Evolutionary conservation across 352 stramenopile species (phyloP).

Genomic region (Pythium coloratum): DNA sequence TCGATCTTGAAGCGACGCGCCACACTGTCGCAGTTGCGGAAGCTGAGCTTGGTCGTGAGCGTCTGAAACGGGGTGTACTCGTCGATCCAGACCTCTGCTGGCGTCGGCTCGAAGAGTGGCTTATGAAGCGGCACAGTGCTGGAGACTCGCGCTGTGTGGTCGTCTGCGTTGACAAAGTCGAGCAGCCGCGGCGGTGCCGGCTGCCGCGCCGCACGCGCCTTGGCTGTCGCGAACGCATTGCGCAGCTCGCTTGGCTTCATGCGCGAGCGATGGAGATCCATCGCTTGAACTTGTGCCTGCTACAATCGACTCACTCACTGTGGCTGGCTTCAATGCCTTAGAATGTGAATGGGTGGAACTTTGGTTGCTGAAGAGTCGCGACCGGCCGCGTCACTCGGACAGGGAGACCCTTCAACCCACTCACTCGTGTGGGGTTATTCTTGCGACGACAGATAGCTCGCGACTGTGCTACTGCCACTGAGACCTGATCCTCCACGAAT

Average conservation of each 20-base stretch:
- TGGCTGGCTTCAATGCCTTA: background rate
- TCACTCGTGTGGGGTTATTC: background rate
- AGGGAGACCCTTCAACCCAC: constrained; percentile 1
- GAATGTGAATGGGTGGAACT: background rate
- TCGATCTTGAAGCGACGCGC: constrained; percentile 90
- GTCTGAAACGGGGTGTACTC: constrained; percentile 91
- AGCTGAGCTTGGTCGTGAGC: constrained; percentile 80
- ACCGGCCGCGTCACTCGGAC: background rate
- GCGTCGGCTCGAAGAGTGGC: constrained; percentile 87
- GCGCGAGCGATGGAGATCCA: constrained; percentile 7
- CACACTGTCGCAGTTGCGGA: constrained; percentile 92
- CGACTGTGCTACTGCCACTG: background rate
- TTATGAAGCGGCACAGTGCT: constrained; percentile 80
- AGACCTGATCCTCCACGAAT: background rate
- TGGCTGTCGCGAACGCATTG: constrained; percentile 56
- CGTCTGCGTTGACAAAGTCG: constrained; percentile 68
- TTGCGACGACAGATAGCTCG: background rate
- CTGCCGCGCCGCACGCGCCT: constrained; percentile 42
- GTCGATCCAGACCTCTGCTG: constrained; percentile 88
- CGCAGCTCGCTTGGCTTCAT: constrained; percentile 73
- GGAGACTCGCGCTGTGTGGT: constrained; percentile 64
- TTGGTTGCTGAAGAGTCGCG: constrained; percentile 6
- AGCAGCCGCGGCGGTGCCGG: constrained; percentile 42
- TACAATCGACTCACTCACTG: background rate
- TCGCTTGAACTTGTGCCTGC: background rate